These are phyloP conservation scores for Cutaneotrichosporon arboriforme DNA, from an alignment of 1,284 basidiomycete genomes.

Conservation along the genomic window DNA sequence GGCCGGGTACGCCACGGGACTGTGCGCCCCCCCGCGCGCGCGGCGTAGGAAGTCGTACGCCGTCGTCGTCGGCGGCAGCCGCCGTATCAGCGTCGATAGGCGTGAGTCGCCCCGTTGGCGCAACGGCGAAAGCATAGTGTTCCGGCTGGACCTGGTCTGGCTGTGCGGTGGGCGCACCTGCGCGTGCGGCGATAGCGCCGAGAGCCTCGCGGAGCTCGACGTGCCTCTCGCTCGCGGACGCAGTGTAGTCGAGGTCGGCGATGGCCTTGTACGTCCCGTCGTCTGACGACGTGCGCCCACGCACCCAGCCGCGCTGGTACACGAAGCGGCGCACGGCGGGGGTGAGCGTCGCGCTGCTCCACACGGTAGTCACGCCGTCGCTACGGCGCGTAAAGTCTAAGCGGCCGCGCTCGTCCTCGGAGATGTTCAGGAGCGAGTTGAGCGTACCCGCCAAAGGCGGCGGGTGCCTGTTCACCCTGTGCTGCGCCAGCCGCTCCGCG, in stretches of 20 bases:
- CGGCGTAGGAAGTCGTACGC: background rate
- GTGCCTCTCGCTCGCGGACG: constrained; percentile 13
- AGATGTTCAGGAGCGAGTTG: constrained; percentile 21
- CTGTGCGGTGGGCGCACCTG: background rate
- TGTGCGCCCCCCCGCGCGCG: background rate
- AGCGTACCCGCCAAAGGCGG: constrained; percentile 22
- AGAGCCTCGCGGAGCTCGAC: constrained; percentile 13
- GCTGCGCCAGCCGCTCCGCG: constrained; percentile 6
- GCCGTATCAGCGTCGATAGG: background rate
- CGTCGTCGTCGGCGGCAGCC: background rate
- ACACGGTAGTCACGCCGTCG: constrained; percentile 23
- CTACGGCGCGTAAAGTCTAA: constrained; percentile 18
- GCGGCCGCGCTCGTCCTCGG: background rate
- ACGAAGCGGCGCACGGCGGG: constrained; percentile 20
- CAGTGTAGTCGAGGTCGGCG: constrained; percentile 30
- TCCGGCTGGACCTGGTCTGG: constrained; percentile 4
- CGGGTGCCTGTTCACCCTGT: constrained; percentile 25
- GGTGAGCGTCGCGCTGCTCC: constrained; percentile 28
- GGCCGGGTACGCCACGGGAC: background rate
- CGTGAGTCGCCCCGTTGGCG: constrained; percentile 14
- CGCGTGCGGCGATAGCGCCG: constrained; percentile 5
- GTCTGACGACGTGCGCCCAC: background rate
- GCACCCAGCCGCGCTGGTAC: constrained; percentile 31
- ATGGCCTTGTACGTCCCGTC: constrained; percentile 3
- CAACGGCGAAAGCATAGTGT: constrained; percentile 27